phyloP scores from a whole-genome alignment of 371 early-diverging fungal genomes.

The Syncephalis fuscata region DNA sequence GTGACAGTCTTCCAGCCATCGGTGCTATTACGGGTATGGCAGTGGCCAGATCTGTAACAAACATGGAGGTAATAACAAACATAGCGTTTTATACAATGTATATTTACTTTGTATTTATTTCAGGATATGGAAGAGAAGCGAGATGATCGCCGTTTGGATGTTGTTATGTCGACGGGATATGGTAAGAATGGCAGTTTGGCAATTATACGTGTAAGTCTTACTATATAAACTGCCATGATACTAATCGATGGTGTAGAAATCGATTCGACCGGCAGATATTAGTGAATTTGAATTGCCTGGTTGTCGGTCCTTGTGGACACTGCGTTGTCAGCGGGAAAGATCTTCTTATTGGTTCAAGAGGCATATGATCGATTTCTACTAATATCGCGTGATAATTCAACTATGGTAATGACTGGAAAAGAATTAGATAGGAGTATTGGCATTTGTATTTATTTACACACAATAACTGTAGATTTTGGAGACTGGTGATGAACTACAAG shows the following conservation, averaged over 20 bases:
- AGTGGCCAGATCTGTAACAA: constrained; percentile 34
- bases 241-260: constrained; percentile 5
- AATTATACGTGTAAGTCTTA: constrained; percentile 38
- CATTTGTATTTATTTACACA: too few relatives aligned
- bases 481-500: constrained; percentile 70
- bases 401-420: constrained; percentile 14
- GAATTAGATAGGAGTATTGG: too few relatives aligned
- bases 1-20: constrained; percentile 61
- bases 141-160: constrained; percentile 24
- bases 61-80: too few relatives aligned
- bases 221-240: too few relatives aligned
- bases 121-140: too few relatives aligned
- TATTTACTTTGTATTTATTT: too few relatives aligned
- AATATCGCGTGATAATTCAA: constrained; percentile 43
- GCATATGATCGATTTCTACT: constrained; percentile 44
- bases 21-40: constrained; percentile 67
- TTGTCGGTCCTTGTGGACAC: constrained; percentile 48
- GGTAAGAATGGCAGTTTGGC: constrained; percentile 56
- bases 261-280: constrained; percentile 54
- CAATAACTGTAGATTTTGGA: constrained; percentile 30
- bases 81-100: too few relatives aligned
- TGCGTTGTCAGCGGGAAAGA: constrained; percentile 30
- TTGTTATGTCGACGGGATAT: constrained; percentile 68
- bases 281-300: constrained; percentile 49
- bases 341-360: constrained; percentile 6